Conservation (phyloP, 2,329 filamentous ascomycete species). For the Sclerotinia nivalis region DNA sequence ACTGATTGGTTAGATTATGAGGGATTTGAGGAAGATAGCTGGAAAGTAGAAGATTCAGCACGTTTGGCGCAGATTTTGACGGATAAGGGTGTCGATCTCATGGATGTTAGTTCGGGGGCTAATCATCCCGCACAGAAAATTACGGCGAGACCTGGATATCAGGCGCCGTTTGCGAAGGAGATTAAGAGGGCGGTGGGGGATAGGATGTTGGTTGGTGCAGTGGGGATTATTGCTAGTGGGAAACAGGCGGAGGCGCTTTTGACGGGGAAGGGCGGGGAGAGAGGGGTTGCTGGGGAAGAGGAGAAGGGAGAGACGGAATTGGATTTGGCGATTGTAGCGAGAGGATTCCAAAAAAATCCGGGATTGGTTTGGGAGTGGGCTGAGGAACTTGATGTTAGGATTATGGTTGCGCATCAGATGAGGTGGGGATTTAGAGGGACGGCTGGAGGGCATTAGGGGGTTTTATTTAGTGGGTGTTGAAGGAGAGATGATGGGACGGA, state of each 20-base stretch:
- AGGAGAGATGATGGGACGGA: too few relatives aligned
- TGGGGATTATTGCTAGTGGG: conserved; percentile 52
- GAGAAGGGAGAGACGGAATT: conserved; percentile 46
- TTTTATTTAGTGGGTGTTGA: not conserved
- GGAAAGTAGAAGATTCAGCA: conserved; percentile 66
- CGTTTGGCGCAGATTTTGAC: conserved; percentile 64
- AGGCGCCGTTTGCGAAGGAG: conserved; percentile 67
- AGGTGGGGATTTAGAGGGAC: conserved; percentile 55
- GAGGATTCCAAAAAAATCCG: conserved; percentile 60
- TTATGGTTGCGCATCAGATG: conserved; percentile 55
- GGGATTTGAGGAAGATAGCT: conserved; percentile 57
- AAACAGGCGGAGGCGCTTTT: conserved; percentile 51
- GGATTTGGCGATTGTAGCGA: conserved; percentile 53
- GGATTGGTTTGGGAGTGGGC: conserved; percentile 57
- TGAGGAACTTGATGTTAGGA: conserved; percentile 51
- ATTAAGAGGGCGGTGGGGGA: conserved; percentile 74
- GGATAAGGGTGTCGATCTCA: conserved; percentile 67
- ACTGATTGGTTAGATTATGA: conserved; percentile 73
- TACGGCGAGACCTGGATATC: conserved; percentile 63
- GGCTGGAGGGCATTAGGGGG: conserved; percentile 24
- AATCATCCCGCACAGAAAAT: conserved; percentile 61
- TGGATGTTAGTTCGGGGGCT: conserved; percentile 72
- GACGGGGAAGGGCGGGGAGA: conserved; percentile 42
- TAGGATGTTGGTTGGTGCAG: conserved; percentile 49
- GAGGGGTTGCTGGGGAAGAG: conserved; percentile 40